Percentiles rank a stretch among this genome's conserved stretches.
phyloP scores from a whole-genome alignment of 805 yeast species.

The Candida wancherniae region DNA sequence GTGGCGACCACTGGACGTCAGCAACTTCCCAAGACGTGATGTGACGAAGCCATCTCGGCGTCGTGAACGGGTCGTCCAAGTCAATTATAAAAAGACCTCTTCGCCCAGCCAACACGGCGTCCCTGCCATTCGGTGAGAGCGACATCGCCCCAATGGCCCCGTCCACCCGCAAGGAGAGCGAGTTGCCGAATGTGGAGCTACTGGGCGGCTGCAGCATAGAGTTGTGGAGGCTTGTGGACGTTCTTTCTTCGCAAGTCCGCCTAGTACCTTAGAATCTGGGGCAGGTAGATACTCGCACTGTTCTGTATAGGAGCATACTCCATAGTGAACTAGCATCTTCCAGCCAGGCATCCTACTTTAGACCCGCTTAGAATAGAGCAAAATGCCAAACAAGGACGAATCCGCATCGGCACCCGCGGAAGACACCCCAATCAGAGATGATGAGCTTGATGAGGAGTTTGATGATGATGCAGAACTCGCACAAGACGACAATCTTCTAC shows the following conservation, averaged over 20 bases:
- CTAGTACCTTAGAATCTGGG: too few relatives aligned
- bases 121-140: conserved; percentile 83
- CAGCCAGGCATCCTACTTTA: too few relatives aligned
- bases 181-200: conserved; percentile 76
- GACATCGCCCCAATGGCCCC: conserved; percentile 91
- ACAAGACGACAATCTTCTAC: not conserved
- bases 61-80: conserved; percentile 89
- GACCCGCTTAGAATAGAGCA: too few relatives aligned
- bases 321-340: too few relatives aligned
- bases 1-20: conserved; percentile 98
- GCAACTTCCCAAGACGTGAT: conserved; percentile 97
- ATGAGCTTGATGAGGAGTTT: conserved; percentile 23
- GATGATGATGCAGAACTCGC: conserved; percentile 15
- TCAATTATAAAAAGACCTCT: conserved; percentile 87
- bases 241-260: too few relatives aligned
- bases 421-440: conserved; percentile 8
- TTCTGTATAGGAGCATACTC: too few relatives aligned
- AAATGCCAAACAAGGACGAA: too few relatives aligned
- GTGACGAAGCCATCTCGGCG: conserved; percentile 92
- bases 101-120: conserved; percentile 82
- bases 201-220: too few relatives aligned
- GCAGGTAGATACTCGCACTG: too few relatives aligned
- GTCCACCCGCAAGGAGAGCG: conserved; percentile 81
- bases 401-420: conserved; percentile 1
- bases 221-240: too few relatives aligned